phyloP scores from a whole-genome alignment of 1,284 basidiomycete species.

The Ustilago loliicola region DNA sequence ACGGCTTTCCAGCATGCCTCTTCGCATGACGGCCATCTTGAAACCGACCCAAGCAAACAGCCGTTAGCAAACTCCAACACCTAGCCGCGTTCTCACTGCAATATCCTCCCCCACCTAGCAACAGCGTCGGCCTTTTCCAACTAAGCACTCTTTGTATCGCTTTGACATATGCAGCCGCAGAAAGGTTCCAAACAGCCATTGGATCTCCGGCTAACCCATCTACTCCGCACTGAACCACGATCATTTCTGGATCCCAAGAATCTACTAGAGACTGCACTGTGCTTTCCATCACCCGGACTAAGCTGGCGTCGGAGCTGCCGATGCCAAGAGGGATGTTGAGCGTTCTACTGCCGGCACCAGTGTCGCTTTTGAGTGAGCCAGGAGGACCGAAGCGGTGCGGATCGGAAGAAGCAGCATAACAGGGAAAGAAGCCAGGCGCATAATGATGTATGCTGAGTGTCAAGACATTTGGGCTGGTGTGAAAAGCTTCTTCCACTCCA shows the following conservation, averaged over 20 bases:
- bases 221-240: slow-evolving; percentile 86
- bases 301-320: slow-evolving; percentile 29
- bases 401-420: slow-evolving; percentile 55
- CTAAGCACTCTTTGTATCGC: slow-evolving; percentile 34
- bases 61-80: slow-evolving; percentile 46
- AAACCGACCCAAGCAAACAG: slow-evolving; percentile 32
- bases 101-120: slow-evolving; percentile 58
- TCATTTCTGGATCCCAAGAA: slow-evolving; percentile 81
- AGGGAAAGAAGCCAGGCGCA: slow-evolving; percentile 85
- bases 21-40: slow-evolving; percentile 1
- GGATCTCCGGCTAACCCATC: slow-evolving; percentile 89
- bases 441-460: slow-evolving; percentile 88
- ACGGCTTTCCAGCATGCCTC: not conserved
- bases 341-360: slow-evolving; percentile 21
- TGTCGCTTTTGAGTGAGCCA: slow-evolving; percentile 34
- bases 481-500: slow-evolving; percentile 75
- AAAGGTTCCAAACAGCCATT: slow-evolving; percentile 78
- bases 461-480: slow-evolving; percentile 70
- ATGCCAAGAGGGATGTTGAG: slow-evolving; percentile 49
- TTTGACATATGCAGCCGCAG: slow-evolving; percentile 72
- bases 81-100: slow-evolving; percentile 43
- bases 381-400: slow-evolving; percentile 32
- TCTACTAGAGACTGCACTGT: slow-evolving; percentile 75
- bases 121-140: slow-evolving; percentile 44
- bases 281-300: slow-evolving; percentile 28